phyloP scores from a whole-genome alignment of 305 asterid species.

The Solanum hybrid region DNA sequence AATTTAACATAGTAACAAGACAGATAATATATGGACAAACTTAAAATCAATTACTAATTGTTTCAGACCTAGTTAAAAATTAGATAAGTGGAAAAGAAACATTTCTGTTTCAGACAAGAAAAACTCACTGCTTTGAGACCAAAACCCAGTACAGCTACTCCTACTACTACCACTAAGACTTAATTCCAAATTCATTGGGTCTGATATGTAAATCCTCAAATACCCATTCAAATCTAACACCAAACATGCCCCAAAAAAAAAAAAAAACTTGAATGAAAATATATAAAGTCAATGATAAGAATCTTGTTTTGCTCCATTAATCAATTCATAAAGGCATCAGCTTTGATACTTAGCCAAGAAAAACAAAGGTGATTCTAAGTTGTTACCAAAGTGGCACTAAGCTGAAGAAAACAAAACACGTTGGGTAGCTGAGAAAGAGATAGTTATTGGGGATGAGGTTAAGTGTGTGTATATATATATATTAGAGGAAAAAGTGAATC shows the following conservation, averaged over 20 bases:
- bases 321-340: neutral
- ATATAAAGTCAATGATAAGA: neutral
- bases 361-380: neutral
- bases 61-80: neutral
- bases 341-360: neutral
- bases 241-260: neutral
- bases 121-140: neutral
- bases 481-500: neutral
- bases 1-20: neutral
- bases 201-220: neutral
- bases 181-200: neutral
- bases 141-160: neutral
- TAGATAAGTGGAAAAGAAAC: neutral
- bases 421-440: neutral
- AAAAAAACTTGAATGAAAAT: neutral
- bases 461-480: neutral
- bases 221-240: neutral
- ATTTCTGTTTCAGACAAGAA: neutral
- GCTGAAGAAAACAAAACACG: neutral
- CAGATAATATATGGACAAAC: neutral
- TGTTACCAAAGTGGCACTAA: neutral
- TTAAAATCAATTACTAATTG: neutral
- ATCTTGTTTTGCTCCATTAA: neutral
- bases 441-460: neutral
- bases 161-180: neutral